A percentile compares a stretch with the other conserved stretches of the same genome.
Evolutionary conservation across 1,284 basidiomycete genomes (phyloP).

Genomic region (Meira miltonrushii): DNA sequence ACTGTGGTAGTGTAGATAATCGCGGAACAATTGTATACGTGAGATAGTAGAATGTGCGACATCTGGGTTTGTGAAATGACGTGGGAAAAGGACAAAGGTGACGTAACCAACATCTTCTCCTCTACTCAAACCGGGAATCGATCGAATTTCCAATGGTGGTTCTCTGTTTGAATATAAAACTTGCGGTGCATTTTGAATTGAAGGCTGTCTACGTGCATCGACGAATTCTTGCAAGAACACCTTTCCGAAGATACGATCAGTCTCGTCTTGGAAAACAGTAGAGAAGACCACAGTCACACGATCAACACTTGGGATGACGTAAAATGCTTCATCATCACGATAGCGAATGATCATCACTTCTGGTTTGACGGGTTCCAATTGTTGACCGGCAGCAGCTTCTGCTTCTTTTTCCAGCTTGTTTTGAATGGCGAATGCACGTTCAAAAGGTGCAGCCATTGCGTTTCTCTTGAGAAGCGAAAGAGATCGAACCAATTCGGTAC

Average conservation of each 20-base stretch:
- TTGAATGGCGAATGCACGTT: slow-evolving; percentile 80
- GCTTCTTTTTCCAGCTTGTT: slow-evolving; percentile 69
- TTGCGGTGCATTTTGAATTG: slow-evolving; percentile 93
- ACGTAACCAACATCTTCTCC: slow-evolving; percentile 95
- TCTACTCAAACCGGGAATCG: slow-evolving; percentile 71
- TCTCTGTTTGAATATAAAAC: slow-evolving; percentile 95
- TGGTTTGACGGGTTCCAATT: not conserved
- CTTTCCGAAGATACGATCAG: slow-evolving; percentile 91
- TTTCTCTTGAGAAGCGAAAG: slow-evolving; percentile 86
- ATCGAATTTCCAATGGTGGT: slow-evolving; percentile 89
- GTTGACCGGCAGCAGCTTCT: slow-evolving; percentile 53
- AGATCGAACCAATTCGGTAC: slow-evolving; percentile 66
- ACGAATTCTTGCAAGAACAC: slow-evolving; percentile 99
- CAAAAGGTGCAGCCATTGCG: slow-evolving; percentile 90
- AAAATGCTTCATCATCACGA: slow-evolving; percentile 87
- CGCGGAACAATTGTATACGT: slow-evolving; percentile 92
- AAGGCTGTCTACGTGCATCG: slow-evolving; percentile 85
- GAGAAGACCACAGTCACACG: slow-evolving; percentile 97
- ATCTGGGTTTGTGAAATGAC: slow-evolving; percentile 78
- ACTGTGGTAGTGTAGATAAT: slow-evolving; percentile 92
- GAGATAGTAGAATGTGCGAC: slow-evolving; percentile 80
- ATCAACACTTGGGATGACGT: slow-evolving; percentile 84
- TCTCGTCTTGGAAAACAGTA: slow-evolving; percentile 94
- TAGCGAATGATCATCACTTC: slow-evolving; percentile 91
- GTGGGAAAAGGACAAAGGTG: slow-evolving; percentile 95